Conservation (phyloP, 345 rosid genomes). For the Populus euphratica region DNA sequence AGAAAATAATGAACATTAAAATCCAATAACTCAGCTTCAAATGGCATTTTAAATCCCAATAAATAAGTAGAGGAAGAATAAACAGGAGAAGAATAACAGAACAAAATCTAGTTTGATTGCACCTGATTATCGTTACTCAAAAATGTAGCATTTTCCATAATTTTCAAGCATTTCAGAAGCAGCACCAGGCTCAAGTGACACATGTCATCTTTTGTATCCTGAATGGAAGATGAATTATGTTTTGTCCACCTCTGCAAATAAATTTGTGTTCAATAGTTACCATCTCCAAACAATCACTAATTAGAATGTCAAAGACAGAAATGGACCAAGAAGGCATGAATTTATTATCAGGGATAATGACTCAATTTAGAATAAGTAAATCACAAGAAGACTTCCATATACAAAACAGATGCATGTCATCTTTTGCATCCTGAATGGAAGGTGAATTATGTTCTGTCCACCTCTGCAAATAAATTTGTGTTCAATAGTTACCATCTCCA, state of each 20-base stretch:
- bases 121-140: conserved; percentile 92
- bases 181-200: conserved; percentile 46
- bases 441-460: conserved; percentile 33
- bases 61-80: background rate
- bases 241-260: conserved; percentile 48
- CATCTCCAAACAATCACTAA: conserved; percentile 9
- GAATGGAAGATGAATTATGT: conserved; percentile 24
- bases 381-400: background rate
- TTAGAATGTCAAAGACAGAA: background rate
- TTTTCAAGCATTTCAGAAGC: conserved; percentile 78
- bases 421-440: conserved; percentile 36
- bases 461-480: conserved; percentile 39
- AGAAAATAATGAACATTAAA: conserved; percentile 1
- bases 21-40: conserved; percentile 9
- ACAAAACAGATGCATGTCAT: conserved; percentile 30
- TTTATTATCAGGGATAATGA: background rate
- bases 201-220: conserved; percentile 40
- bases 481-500: conserved; percentile 2
- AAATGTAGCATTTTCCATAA: conserved; percentile 96
- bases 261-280: background rate
- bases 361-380: background rate
- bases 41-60: background rate
- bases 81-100: conserved; percentile 6
- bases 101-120: conserved; percentile 8
- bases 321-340: background rate